Conservation (phyloP, 805 yeast species). For the Zygoascus tannicola region DNA sequence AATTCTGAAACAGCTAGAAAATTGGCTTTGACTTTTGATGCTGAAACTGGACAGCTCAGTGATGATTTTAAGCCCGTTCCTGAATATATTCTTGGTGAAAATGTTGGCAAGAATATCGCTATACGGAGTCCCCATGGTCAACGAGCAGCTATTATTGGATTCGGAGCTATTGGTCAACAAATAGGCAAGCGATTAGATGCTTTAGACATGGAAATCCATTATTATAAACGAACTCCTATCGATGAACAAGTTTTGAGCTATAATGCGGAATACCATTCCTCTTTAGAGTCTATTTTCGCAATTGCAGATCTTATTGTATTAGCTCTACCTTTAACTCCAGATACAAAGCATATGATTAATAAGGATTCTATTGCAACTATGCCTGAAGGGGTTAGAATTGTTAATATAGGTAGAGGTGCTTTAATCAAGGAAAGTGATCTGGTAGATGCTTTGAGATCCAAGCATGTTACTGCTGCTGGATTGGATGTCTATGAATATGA, state of each 20-base stretch:
- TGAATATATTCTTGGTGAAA: constrained; percentile 33
- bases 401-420: constrained; percentile 69
- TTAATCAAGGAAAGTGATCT: constrained; percentile 61
- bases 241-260: constrained; percentile 37
- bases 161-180: constrained; percentile 64
- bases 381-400: constrained; percentile 48
- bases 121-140: constrained; percentile 48
- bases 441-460: constrained; percentile 48
- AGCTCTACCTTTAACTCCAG: constrained; percentile 56
- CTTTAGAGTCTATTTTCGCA: constrained; percentile 37
- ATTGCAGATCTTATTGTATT: constrained; percentile 49
- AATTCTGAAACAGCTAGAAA: constrained; percentile 41
- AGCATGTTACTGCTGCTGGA: constrained; percentile 57
- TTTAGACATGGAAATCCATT: constrained; percentile 59
- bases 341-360: constrained; percentile 49
- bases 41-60: constrained; percentile 7
- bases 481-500: constrained; percentile 65
- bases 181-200: constrained; percentile 47
- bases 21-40: constrained; percentile 11
- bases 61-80: neutral
- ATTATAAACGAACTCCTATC: constrained; percentile 46
- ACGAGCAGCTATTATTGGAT: constrained; percentile 57
- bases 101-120: constrained; percentile 35
- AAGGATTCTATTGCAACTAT: constrained; percentile 37
- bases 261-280: constrained; percentile 35